Evolutionary conservation across 345 rosid species (phyloP), one percentile per base, ranked within the genome.

Genomic region (Isatis tinctoria): DNA sequence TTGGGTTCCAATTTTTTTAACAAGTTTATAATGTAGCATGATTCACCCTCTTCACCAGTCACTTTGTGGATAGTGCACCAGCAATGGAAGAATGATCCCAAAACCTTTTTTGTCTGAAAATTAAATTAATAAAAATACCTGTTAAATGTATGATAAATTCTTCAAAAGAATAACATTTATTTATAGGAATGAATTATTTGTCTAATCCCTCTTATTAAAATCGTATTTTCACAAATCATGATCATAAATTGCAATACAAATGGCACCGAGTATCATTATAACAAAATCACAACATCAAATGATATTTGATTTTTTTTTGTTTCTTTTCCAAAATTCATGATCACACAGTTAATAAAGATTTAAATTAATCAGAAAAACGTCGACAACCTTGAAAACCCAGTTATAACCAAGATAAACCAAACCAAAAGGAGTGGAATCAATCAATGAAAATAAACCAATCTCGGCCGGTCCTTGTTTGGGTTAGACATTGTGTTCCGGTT

Each of bases 381-480:
- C 12, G 39, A 32, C 9, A 2, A 35, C 26, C 26, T 1, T n/a
- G 60, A 56, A 33, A 60, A 8, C 32, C 53, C 39, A 67, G 26
- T 26, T 11, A 16, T 39, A 56, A 60, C 74, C 48, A 26, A 37
- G 24, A n/a, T 2, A 47, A 70, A 44, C 33, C 49, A 57, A 65
- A 44, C 59, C n/a, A 37, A 48, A 47, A 16, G 8, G 44, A 26
- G 3, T 10, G 8, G 12, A 28, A 49, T 11, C 62, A 24, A 40
- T 18, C 10, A 65, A 36, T 0, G 45, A 59, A 35, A 39, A 37
- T 27, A 66, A 67, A 68, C 69, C 63, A 61, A 68, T 5, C 40
- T 14, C 6, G 51, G 5, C 70, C 59, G 70, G 74, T 75, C 26
- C 22, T 8, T 43, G 30, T 74, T 66, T 9, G 72, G 78, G 45